Conservation (phyloP, 1,139 yeast species). For the Magnusiomyces paraingens region DNA sequence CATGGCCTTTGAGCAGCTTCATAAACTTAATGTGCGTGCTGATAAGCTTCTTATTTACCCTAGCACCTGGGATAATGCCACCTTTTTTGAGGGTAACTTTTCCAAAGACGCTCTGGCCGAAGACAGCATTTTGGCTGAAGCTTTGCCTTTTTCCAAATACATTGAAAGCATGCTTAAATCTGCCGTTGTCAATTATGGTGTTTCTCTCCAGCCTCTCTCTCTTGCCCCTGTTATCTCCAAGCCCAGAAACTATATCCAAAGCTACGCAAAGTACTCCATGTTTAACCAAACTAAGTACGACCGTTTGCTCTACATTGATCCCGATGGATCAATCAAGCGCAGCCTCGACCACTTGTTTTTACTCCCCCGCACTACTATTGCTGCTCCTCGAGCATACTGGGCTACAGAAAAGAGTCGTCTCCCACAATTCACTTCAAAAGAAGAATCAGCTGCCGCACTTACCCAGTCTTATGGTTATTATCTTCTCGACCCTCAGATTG, state of each 20-base stretch:
- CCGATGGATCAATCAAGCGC: constrained; percentile 32
- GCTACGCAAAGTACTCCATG: constrained; percentile 44
- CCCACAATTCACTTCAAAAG: background rate
- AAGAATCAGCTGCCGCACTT: constrained; percentile 9
- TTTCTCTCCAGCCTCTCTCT: too few species aligned
- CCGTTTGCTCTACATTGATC: constrained; percentile 41
- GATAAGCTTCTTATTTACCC: constrained; percentile 35
- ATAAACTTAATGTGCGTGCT: constrained; percentile 35
- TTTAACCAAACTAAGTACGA: constrained; percentile 43
- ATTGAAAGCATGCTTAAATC: too few species aligned
- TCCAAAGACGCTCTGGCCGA: too few species aligned
- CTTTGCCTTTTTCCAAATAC: too few species aligned
- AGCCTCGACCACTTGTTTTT: constrained; percentile 44
- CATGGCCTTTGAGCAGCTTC: constrained; percentile 37
- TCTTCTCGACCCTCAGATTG: constrained; percentile 37
- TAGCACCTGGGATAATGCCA: constrained; percentile 10
- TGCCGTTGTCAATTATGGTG: too few species aligned
- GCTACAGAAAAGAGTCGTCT: background rate
- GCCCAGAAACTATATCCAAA: constrained; percentile 18
- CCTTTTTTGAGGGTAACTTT: background rate
- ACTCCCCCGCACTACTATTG: constrained; percentile 37
- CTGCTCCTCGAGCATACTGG: constrained; percentile 35
- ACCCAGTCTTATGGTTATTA: constrained; percentile 18
- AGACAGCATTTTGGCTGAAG: too few species aligned
- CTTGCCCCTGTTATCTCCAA: too few species aligned